A percentile compares a stretch with the other conserved stretches of the same genome.
These are phyloP conservation scores for Solanum chmielewskii DNA, from an alignment of 257 asterid species.

Conservation along the genomic window DNA sequence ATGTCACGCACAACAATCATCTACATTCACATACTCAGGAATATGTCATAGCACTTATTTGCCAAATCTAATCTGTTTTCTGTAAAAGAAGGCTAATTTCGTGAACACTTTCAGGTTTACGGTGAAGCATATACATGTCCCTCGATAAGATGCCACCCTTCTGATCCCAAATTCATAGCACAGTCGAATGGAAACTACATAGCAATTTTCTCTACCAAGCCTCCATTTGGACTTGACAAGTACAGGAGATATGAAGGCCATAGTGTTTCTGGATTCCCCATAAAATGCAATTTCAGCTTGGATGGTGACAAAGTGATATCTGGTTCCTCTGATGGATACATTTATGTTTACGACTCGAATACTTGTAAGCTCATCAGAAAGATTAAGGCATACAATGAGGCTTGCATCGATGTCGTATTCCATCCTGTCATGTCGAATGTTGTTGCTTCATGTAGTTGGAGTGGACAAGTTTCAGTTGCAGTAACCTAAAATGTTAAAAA, in stretches of 20 bases:
- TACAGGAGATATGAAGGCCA: constrained; percentile 70
- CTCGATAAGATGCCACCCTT: constrained; percentile 66
- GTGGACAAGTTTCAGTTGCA: constrained; percentile 47
- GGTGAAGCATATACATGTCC: constrained; percentile 89
- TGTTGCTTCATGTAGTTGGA: constrained; percentile 81
- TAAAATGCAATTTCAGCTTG: constrained; percentile 73
- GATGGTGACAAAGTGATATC: constrained; percentile 54
- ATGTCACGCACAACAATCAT: neutral
- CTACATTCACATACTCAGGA: neutral
- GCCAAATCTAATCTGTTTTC: neutral
- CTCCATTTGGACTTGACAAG: constrained; percentile 75
- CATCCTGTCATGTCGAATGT: constrained; percentile 58
- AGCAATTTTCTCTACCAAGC: constrained; percentile 58
- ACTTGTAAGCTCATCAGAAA: constrained; percentile 49
- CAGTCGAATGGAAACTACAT: constrained; percentile 93
- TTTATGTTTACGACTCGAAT: constrained; percentile 54
- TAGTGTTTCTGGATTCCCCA: constrained; percentile 77
- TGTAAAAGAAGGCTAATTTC: neutral
- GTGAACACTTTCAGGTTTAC: constrained; percentile 41
- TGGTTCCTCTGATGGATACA: constrained; percentile 77
- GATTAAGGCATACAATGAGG: constrained; percentile 48
- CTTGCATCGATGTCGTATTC: constrained; percentile 65
- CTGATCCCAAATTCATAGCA: constrained; percentile 67
- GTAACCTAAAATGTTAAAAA: neutral
- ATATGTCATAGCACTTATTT: neutral